Conservation (phyloP, 768 basidiomycete genomes). For the Lentinula edodes region DNA sequence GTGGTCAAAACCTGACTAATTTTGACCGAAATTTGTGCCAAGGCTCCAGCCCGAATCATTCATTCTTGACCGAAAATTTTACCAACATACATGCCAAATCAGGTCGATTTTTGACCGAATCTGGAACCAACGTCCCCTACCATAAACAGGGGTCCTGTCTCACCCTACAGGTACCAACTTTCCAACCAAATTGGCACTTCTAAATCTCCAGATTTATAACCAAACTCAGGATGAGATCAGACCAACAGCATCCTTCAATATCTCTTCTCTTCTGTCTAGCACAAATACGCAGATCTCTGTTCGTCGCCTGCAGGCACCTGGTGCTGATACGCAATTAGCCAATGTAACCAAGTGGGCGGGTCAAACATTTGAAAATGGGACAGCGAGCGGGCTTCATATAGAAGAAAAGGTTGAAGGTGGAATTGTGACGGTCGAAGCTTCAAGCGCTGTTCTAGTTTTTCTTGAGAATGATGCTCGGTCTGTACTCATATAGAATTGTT, state of each 20-base stretch:
- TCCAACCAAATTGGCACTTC: constrained; percentile 40
- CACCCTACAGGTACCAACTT: constrained; percentile 20
- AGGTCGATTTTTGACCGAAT: too few species aligned
- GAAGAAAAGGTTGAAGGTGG: constrained; percentile 33
- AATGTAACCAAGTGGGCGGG: constrained; percentile 47
- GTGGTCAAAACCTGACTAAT: too few species aligned
- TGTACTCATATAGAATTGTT: background rate
- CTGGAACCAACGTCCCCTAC: too few species aligned
- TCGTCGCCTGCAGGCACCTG: constrained; percentile 39
- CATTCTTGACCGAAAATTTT: too few species aligned
- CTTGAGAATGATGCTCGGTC: constrained; percentile 11
- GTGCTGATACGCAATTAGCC: constrained; percentile 39
- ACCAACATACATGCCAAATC: too few species aligned
- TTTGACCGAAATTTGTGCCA: too few species aligned
- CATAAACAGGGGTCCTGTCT: too few species aligned
- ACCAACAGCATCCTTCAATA: constrained; percentile 39
- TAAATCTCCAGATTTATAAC: constrained; percentile 49
- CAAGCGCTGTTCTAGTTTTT: constrained; percentile 30
- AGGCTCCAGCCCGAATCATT: too few species aligned
- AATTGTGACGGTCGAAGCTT: constrained; percentile 28
- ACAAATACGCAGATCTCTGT: constrained; percentile 26
- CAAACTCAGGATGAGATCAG: constrained; percentile 35
- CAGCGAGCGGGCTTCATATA: constrained; percentile 28
- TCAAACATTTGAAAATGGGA: constrained; percentile 38
- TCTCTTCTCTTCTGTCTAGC: constrained; percentile 32